Evolutionary conservation across 1,139 yeast species (phyloP), one percentile per base, ranked within the genome.

Genomic region (Diutina mesorugosa): DNA sequence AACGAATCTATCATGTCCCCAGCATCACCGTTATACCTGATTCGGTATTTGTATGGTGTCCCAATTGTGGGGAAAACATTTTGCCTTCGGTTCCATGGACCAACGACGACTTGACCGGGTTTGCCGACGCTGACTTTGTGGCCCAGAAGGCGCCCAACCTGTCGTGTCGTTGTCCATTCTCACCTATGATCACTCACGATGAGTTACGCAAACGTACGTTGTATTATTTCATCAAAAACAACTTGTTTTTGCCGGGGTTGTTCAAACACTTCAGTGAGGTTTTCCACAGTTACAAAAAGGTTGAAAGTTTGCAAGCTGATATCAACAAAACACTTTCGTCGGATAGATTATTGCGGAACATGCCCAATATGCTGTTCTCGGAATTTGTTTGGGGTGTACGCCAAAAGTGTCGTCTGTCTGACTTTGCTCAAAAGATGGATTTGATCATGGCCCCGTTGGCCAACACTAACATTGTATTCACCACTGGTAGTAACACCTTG

Each of bases 1-100:
- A 50, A 10, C 53, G 32, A n/a, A 9, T n/a, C 6, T 50, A 50
- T n/a, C 53, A 50, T 30, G 16, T 50, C 16, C 26, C 41, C 29
- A 16, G n/a, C 14, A 16, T 50, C 32, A n/a, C n/a, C n/a, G 29
- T 12, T 10, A 18, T 50, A 5, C 45, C 41, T 5, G 18, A 38
- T 1, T n/a, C 53, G 26, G 53, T 50, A 29, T 50, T 50, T 32
- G 14, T 50, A 10, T 50, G 53, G 53, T 50, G 53, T 18, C 53
- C 53, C 21, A 30, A 50, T 18, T 50, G 53, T 50, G 53, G 53
- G 53, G 53, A 50, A 16, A 50, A 50, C 28, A 32, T 50, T 29
- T 16, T 50, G 16, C 45, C 26, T 4, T 38, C 32, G n/a, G 53
- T 50, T 2, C 45, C 53, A 6, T 50, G 53, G 53, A 50, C 53